Evolutionary conservation across 768 basidiomycete species (phyloP).

Genomic region (Russula sp.): DNA sequence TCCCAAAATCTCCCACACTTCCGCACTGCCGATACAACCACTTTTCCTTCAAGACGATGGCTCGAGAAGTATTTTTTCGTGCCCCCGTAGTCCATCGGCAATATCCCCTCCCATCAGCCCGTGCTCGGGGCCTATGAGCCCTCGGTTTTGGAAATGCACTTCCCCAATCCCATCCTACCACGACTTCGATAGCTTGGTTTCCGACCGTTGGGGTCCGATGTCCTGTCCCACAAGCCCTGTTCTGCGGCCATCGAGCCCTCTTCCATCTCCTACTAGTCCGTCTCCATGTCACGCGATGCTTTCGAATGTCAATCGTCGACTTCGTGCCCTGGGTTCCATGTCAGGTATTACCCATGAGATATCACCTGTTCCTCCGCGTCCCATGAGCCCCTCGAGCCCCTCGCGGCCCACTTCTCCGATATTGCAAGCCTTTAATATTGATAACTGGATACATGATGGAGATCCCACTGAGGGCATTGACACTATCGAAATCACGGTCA

Average conservation of each 20-base stretch:
- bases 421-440: not conserved
- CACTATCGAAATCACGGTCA: slow-evolving; percentile 14
- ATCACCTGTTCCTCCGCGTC: not conserved
- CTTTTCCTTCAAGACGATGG: not conserved
- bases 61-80: not conserved
- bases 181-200: not conserved
- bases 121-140: not conserved
- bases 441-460: slow-evolving; percentile 2
- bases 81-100: not conserved
- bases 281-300: slow-evolving; percentile 5
- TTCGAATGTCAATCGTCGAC: not conserved
- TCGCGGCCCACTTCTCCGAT: slow-evolving; percentile 7
- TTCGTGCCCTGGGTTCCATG: slow-evolving; percentile 7
- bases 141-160: not conserved
- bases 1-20: not conserved
- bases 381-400: slow-evolving; percentile 14
- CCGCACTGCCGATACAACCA: not conserved
- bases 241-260: not conserved
- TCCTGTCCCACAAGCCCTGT: slow-evolving; percentile 17
- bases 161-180: not conserved
- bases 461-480: slow-evolving; percentile 14
- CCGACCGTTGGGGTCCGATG: not conserved
- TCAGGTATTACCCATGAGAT: not conserved
- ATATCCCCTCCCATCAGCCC: slow-evolving; percentile 3
- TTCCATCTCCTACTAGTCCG: not conserved